Conservation (phyloP, 371 early-diverging fungal species). For the Mucor racemosus region DNA sequence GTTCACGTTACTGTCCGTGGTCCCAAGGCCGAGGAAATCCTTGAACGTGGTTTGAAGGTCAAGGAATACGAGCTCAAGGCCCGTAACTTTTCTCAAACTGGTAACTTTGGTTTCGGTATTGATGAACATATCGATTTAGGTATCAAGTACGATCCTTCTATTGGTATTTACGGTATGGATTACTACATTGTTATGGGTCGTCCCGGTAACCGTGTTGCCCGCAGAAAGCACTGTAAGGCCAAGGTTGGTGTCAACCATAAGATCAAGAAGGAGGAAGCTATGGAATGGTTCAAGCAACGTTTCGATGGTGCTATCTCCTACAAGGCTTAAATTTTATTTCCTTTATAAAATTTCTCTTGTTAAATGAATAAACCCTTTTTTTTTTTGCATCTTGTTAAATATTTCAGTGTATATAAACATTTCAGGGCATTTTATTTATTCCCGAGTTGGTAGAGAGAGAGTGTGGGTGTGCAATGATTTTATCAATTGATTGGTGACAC, state of each 20-base stretch:
- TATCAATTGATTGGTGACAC: neutral
- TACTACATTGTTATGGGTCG: slow-evolving; percentile 98
- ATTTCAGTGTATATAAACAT: too few relatives aligned
- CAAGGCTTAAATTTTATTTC: slow-evolving; percentile 51
- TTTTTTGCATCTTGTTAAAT: too few relatives aligned
- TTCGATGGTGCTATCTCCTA: slow-evolving; percentile 89
- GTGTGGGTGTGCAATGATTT: neutral
- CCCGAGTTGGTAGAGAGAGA: too few relatives aligned
- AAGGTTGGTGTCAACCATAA: slow-evolving; percentile 94
- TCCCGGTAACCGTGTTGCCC: slow-evolving; percentile 96
- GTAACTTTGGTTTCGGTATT: slow-evolving; percentile 99
- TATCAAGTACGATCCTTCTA: slow-evolving; percentile 99
- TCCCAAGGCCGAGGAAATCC: slow-evolving; percentile 84
- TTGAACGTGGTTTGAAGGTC: slow-evolving; percentile 99
- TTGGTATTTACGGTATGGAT: slow-evolving; percentile 99
- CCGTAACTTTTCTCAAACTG: slow-evolving; percentile 97
- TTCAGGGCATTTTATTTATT: too few relatives aligned
- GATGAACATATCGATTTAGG: slow-evolving; percentile 99
- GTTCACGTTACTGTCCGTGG: slow-evolving; percentile 99
- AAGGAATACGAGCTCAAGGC: slow-evolving; percentile 99
- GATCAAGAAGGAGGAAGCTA: slow-evolving; percentile 88
- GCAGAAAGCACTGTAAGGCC: slow-evolving; percentile 91
- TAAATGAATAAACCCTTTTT: too few relatives aligned
- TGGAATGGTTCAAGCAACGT: slow-evolving; percentile 88
- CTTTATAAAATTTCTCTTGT: neutral